phyloP scores from a whole-genome alignment of 2,329 filamentous ascomycete genomes.

The Colletotrichum godetiae region DNA sequence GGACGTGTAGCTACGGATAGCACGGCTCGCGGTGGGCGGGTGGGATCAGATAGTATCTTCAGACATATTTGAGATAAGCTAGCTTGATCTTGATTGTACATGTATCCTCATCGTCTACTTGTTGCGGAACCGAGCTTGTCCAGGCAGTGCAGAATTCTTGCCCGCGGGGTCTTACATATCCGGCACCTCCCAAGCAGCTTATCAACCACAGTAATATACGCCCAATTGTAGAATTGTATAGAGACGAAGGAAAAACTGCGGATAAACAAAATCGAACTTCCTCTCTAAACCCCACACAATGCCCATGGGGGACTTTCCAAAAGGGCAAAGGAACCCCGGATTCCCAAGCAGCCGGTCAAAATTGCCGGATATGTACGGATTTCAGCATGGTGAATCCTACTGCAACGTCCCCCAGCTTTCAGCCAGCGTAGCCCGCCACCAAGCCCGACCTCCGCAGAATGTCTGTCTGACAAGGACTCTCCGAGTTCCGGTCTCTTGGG shows the following conservation, averaged over 20 bases:
- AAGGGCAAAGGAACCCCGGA: neutral
- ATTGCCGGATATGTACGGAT: neutral
- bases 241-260: neutral
- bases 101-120: neutral
- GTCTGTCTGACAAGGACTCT: neutral
- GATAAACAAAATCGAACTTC: neutral
- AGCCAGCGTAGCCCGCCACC: neutral
- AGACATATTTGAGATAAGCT: neutral
- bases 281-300: neutral
- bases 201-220: neutral
- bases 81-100: too few species aligned
- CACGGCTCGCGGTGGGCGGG: neutral
- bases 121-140: neutral
- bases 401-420: slow-evolving; percentile 16
- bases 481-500: slow-evolving; percentile 1
- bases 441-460: neutral
- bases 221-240: neutral
- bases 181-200: neutral
- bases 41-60: neutral
- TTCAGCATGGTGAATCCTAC: neutral
- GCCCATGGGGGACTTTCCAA: neutral
- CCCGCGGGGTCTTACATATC: neutral
- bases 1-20: neutral
- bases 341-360: neutral
- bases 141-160: neutral